phyloP scores from a whole-genome alignment of 306 rosid genomes.

The Aeschynomene evenia region DNA sequence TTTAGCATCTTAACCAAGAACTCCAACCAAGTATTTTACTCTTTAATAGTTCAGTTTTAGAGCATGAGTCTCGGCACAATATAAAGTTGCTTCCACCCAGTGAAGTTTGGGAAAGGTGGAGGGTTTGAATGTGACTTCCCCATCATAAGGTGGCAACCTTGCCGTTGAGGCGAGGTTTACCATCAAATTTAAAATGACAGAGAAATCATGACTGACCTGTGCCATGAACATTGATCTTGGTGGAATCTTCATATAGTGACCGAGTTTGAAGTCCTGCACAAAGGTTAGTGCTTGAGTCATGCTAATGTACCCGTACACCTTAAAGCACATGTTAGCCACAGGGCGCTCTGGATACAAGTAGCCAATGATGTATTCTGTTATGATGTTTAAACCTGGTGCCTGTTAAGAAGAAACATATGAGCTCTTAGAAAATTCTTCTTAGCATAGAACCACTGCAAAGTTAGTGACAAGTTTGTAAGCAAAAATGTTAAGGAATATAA shows the following conservation, averaged over 20 bases:
- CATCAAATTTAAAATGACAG: neutral
- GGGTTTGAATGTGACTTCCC: too few relatives aligned
- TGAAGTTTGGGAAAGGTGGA: too few relatives aligned
- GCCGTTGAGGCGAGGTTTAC: too few relatives aligned
- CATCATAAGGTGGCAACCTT: too few relatives aligned
- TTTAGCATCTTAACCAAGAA: slow-evolving; percentile 13
- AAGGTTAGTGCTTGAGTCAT: slow-evolving; percentile 76
- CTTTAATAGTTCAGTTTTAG: neutral
- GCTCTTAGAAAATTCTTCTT: neutral
- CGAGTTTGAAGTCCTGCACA: slow-evolving; percentile 76
- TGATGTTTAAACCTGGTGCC: slow-evolving; percentile 79
- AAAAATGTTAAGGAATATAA: neutral
- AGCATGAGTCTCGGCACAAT: too few relatives aligned
- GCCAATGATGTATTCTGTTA: slow-evolving; percentile 86
- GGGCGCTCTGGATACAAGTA: slow-evolving; percentile 86
- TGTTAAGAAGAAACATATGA: slow-evolving; percentile 35
- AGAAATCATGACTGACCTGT: slow-evolving; percentile 50
- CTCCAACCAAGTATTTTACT: neutral
- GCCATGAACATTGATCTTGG: slow-evolving; percentile 91
- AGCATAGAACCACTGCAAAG: neutral
- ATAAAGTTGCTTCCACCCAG: too few relatives aligned
- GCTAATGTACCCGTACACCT: slow-evolving; percentile 92
- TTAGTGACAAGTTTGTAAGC: neutral
- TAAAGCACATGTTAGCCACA: slow-evolving; percentile 95
- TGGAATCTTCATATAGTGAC: slow-evolving; percentile 97